Percentiles rank a stretch among this genome's conserved stretches.
Conservation (phyloP, 1,284 basidiomycete genomes). For the Trametes sp. region DNA sequence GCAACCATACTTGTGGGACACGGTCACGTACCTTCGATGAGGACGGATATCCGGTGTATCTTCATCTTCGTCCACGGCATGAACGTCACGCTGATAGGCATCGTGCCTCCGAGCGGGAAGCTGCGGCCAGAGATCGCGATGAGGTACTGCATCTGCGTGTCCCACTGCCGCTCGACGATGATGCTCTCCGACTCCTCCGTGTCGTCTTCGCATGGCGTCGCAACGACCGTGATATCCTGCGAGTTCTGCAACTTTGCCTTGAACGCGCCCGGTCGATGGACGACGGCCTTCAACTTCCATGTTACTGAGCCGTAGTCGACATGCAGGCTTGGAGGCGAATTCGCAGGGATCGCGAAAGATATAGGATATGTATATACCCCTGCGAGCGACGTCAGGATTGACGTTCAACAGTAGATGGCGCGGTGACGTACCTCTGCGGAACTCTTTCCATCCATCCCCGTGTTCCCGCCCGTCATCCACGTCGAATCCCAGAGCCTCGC, state of each 20-base stretch:
- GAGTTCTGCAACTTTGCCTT: constrained; percentile 76
- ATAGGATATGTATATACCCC: constrained; percentile 97
- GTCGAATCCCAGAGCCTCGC: constrained; percentile 50
- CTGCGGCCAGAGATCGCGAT: constrained; percentile 84
- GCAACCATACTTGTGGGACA: not conserved
- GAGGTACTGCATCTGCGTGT: constrained; percentile 87
- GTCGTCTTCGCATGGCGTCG: constrained; percentile 81
- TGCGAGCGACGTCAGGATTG: constrained; percentile 38
- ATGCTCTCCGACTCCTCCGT: constrained; percentile 85
- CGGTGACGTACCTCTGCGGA: constrained; percentile 79
- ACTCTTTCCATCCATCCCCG: constrained; percentile 86
- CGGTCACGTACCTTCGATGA: constrained; percentile 86
- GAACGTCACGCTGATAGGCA: constrained; percentile 85
- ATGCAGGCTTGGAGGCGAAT: constrained; percentile 82
- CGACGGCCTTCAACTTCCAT: constrained; percentile 86
- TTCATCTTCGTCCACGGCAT: constrained; percentile 89
- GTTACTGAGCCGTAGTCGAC: constrained; percentile 82
- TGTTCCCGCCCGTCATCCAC: constrained; percentile 54
- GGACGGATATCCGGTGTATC: constrained; percentile 78
- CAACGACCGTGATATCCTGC: constrained; percentile 81
- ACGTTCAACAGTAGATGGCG: not conserved
- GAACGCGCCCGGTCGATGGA: constrained; percentile 86
- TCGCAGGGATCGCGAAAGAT: constrained; percentile 85
- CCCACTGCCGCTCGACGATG: constrained; percentile 92
- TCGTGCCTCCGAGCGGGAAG: constrained; percentile 84